Conservation (phyloP, 2,329 filamentous ascomycete species). For the Colletotrichum chlorophyti region DNA sequence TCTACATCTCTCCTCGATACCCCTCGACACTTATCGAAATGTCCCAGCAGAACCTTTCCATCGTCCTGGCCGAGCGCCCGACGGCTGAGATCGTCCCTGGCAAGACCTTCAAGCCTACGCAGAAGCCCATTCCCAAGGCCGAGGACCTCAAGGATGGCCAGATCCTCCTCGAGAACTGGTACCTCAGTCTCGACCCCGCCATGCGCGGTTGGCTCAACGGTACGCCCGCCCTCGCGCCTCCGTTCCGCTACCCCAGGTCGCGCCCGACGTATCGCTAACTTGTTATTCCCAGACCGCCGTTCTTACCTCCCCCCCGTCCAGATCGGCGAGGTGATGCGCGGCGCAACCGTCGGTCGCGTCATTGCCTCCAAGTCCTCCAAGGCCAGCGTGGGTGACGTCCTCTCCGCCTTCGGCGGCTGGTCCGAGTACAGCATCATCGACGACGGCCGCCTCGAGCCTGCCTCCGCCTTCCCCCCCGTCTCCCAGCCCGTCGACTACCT, state of each 20-base stretch:
- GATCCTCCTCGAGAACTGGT: conserved; percentile 66
- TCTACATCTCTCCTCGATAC: not conserved
- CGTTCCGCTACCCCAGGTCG: not conserved
- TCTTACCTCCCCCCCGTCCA: conserved; percentile 74
- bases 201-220: conserved; percentile 77
- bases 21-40: conserved; percentile 37
- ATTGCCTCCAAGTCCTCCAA: conserved; percentile 63
- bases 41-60: conserved; percentile 52
- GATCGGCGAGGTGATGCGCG: conserved; percentile 74
- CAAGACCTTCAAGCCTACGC: conserved; percentile 66
- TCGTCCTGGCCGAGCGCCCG: conserved; percentile 71
- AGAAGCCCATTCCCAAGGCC: conserved; percentile 55
- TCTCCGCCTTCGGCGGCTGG: conserved; percentile 67
- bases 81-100: conserved; percentile 66
- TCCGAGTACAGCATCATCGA: conserved; percentile 67
- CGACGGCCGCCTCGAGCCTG: conserved; percentile 55
- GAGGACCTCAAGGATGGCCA: conserved; percentile 67
- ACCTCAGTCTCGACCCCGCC: conserved; percentile 76
- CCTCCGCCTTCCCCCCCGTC: conserved; percentile 47
- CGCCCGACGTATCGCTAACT: too few relatives aligned
- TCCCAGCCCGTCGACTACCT: conserved; percentile 63
- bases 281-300: conserved; percentile 45
- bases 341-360: conserved; percentile 65
- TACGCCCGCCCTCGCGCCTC: conserved; percentile 36
- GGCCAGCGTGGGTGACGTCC: conserved; percentile 64